Evolutionary conservation across 2,329 filamentous ascomycete species (phyloP), one percentile per base, ranked within the genome.

Genomic region (Coniella vitis): DNA sequence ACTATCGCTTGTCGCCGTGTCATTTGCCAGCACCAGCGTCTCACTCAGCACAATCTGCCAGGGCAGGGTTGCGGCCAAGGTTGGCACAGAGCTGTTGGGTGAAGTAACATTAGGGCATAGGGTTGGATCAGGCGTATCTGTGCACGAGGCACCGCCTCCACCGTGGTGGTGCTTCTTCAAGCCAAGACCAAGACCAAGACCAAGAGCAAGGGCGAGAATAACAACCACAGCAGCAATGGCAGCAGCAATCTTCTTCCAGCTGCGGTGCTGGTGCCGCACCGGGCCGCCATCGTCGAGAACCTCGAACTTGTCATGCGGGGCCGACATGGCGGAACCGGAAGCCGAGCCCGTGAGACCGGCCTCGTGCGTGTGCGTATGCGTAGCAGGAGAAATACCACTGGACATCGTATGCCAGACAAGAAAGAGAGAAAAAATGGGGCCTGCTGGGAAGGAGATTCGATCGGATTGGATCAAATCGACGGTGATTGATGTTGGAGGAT

Each of bases 31-130:
- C 20, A 57, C 49, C 39, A 78, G 61, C 45, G 65, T 63, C 46
- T 67, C 62, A 43, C 57, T 62, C 17, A 86, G 72, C 38, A 82
- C 68, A 46, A 85, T 85, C 58, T 86, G 81, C 79, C 79, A 86
- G 3, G 71, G 71, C 4, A 68, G 64, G 21, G 71, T 73, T 20
- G 74, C 71, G 3, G 51, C 21, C 13, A 53, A n/a, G 12, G 40
- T 46, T 22, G 47, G 40, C n/a, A 25, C 10, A 2, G 38, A 39
- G 12, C 35, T 21, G 16, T 48, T 50, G 25, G 25, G 58, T 53
- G 10, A 56, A 56, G 57, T 51, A 47, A 53, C 44, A 52, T 64
- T 53, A 58, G 56, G 49, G 45, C 56, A 44, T 48, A 59, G 48
- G 55, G 46, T 41, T 54, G 29, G 47, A 13, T 65, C 55, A 9